phyloP scores from a whole-genome alignment of 768 basidiomycete genomes.

The Russula earlei region DNA sequence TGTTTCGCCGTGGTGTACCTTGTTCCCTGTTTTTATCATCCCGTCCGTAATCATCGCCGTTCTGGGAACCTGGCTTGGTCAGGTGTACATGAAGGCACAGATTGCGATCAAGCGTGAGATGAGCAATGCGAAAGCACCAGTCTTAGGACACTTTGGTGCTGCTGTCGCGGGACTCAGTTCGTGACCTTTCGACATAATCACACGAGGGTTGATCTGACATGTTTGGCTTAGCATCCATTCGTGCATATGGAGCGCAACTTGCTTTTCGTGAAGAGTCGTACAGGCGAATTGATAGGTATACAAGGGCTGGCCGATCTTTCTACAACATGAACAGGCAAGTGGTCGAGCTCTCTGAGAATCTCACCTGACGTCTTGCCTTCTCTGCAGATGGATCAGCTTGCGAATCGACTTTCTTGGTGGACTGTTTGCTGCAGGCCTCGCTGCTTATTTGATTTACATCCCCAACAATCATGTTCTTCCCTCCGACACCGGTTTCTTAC shows the following conservation, averaged over 20 bases:
- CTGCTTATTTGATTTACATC: slow-evolving; percentile 42
- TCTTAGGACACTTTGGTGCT: slow-evolving; percentile 43
- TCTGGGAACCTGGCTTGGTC: slow-evolving; percentile 36
- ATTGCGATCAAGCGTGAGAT: slow-evolving; percentile 48
- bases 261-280: slow-evolving; percentile 35
- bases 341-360: neutral
- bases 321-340: slow-evolving; percentile 40
- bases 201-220: neutral
- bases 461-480: slow-evolving; percentile 26
- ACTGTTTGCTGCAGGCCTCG: slow-evolving; percentile 42
- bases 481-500: slow-evolving; percentile 32
- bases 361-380: neutral
- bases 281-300: slow-evolving; percentile 39
- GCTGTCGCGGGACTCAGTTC: slow-evolving; percentile 41
- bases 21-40: slow-evolving; percentile 32
- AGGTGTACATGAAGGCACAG: slow-evolving; percentile 47
- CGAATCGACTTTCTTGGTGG: slow-evolving; percentile 49
- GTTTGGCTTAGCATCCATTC: slow-evolving; percentile 33
- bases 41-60: slow-evolving; percentile 30
- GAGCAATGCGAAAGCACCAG: slow-evolving; percentile 41
- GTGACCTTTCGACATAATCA: slow-evolving; percentile 1
- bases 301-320: slow-evolving; percentile 33
- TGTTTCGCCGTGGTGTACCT: slow-evolving; percentile 31
- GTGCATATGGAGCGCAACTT: slow-evolving; percentile 46
- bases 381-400: slow-evolving; percentile 36